Evolutionary conservation across 2,329 filamentous ascomycete species (phyloP), one percentile per base, ranked within the genome.

Genomic region (Claviceps capensis): DNA sequence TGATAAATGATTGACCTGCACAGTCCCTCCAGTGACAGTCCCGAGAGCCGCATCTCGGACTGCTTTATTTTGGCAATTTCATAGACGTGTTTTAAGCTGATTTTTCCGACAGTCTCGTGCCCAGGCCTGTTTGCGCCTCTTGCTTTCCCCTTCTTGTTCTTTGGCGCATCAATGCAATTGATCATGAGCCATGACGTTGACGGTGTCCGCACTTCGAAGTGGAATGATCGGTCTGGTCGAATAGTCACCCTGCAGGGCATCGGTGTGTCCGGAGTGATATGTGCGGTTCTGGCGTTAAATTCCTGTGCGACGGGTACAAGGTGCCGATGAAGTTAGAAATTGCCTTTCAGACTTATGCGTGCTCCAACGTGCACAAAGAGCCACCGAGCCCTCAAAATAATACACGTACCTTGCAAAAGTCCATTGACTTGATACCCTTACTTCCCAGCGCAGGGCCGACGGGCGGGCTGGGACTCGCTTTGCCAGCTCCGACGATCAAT

Each of bases 391-490:
- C n/a, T 3, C 41, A 11, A 22, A 13, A 13, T 36, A 30, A 8
- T 16, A 19, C 13, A 47, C 49, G 41, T 55, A 95, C 91, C 79
- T 97, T 97, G 82, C 93, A 97, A 69, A 97, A 98, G 72, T 98
- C 93, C 85, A 98, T 98, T 53, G 87, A 94, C 76, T 98, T 98
- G 56, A 98, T 86, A 76, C 93, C 93, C 75, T 96, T 97, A 68
- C 85, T 91, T 72, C 93, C 93, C 58, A 98, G 79, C 51, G 93
- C 93, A 53, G 93, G 93, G 75, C 93, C 93, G 63, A 98, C 90
- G 4, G 93, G 93, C 37, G 93, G 93, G 71, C 89, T 94, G 34
- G 93, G 93, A 63, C 84, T 91, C 54, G 93, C 93, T 69, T 96
- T 88, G 26, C 93, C 93, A 53, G 93, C 93, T 62, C 91, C 93